phyloP scores from a whole-genome alignment of 805 yeast genomes.

The Suhomyces tanzawaensis region DNA sequence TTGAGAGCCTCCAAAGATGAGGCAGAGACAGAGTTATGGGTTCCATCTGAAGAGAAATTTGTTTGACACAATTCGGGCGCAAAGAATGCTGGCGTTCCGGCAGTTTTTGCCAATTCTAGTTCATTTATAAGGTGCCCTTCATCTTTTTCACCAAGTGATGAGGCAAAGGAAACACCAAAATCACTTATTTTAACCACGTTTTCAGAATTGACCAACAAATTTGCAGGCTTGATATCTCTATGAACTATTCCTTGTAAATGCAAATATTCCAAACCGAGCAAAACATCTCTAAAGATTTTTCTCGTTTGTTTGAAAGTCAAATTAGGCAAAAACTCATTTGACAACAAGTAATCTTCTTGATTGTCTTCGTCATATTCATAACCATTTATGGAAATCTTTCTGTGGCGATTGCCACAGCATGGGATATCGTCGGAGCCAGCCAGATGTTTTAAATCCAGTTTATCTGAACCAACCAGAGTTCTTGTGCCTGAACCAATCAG shows the following conservation, averaged over 20 bases:
- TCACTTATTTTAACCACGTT: constrained; percentile 89
- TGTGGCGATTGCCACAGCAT: constrained; percentile 23
- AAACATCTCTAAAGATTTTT: constrained; percentile 75
- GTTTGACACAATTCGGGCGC: constrained; percentile 81
- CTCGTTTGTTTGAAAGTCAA: constrained; percentile 66
- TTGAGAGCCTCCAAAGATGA: constrained; percentile 22
- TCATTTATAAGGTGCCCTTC: constrained; percentile 49
- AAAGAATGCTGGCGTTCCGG: constrained; percentile 96
- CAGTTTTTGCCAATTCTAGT: constrained; percentile 87
- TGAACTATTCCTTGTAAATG: constrained; percentile 91
- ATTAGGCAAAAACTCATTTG: constrained; percentile 47
- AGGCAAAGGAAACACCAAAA: constrained; percentile 89
- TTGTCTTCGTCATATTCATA: constrained; percentile 3
- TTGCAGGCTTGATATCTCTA: constrained; percentile 95
- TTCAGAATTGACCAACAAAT: constrained; percentile 67
- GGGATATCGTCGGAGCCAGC: constrained; percentile 40
- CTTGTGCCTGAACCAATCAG: constrained; percentile 2
- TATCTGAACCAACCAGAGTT: constrained; percentile 2
- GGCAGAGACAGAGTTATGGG: constrained; percentile 14
- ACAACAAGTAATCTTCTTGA: constrained; percentile 22
- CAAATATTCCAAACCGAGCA: constrained; percentile 83
- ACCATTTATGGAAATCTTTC: not conserved
- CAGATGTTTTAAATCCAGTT: not conserved
- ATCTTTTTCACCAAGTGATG: constrained; percentile 41
- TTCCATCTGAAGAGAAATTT: constrained; percentile 29